Base-by-base conservation (phyloP, 768 basidiomycete genomes). In the Cyclocybe aegerita region DNA sequence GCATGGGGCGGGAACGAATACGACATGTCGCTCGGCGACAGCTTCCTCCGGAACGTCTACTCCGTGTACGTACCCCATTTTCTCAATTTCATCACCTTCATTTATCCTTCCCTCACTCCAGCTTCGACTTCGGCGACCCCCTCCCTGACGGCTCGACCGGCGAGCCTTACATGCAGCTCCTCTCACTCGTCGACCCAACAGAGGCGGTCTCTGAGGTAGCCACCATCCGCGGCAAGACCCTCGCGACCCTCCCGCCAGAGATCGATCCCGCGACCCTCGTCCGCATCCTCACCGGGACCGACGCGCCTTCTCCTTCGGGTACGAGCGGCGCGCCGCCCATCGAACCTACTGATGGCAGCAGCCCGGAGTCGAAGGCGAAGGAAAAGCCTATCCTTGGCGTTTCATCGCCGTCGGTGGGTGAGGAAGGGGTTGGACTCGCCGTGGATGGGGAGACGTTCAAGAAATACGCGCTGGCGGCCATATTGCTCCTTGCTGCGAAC, bases 41-140 rank as follows among this genome's bases (percentile, higher is more conserved):
- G 71, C 4, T 76, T 76, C 60, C 67, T 78, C 57, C 72, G 76
- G 32, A 77, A 78, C 46, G 71, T 74, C 17, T 77, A 77, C 48
- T 62, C 70, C 0, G 69, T 75, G 74, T 76, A 61, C 4, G 73
- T 50, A 23, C 23, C 23, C 23, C 33, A 40, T 6, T 49, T 30
- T 7, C 17, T 30, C 30, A 4, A 14, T 14, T n/a, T 34, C 7
- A 10, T n/a, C 4, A 14, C 9, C 15, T 43, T 35, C 4, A 35
- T n/a, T 15, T 40, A n/a, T 31, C 40, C 7, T 0, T 32, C 11
- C 46, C 7, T 44, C 4, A 40, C 0, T 36, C 10, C 31, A 75
- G 75, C 3, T 77, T 69, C 62, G 69, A 77, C 49, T 77, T 77
- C 57, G 76, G 72, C 23, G 70, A 76, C 50, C 43, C 44, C 14